Evolutionary conservation across 495 filamentous ascomycete genomes (phyloP), one percentile per base, ranked within the genome.

Genomic region (Talaromyces nanjingensis): DNA sequence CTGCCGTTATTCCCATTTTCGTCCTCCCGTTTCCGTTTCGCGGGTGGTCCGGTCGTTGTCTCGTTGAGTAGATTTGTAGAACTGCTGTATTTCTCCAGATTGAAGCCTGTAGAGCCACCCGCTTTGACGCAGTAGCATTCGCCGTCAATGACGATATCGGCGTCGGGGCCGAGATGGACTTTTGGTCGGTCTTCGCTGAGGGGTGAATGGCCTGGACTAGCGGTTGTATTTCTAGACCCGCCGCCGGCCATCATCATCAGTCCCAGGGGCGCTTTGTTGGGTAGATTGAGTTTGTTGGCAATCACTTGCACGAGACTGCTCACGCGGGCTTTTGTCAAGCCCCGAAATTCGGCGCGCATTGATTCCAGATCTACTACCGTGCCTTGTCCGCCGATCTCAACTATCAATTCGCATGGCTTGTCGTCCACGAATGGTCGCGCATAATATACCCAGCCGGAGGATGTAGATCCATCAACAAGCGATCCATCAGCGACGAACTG

Each of bases 371-470:
- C 82, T 39, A 97, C 67, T 24, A 84, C 77, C 2, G 87, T 90
- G 29, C 77, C 79, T 67, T 93, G 89, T 18, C 80, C 81, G 34
- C 85, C 86, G 54, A 93, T 89, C 69, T 98, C 91, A 2, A 97
- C 73, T 55, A 98, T 83, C 18, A 96, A 81, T 71, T 93, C 90
- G 66, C 85, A 79, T 3, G 86, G 70, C 8, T 79, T 81, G 34
- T 91, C 89, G 66, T 96, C 91, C 16, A 89, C 86, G 68, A 87
- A 96, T 0, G 93, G 93, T 5, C 93, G 87, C 34, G 89, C 83
- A 68, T 97, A 97, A 33, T 81, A 85, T 49, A 96, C 85, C 78
- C 84, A 89, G 3, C 86, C 87, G 1, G 76, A 77, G 3, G 71
- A 68, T 57, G 62, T 71, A 65, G 62, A 62, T 45, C 60, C 63